Base-by-base conservation (phyloP, 2,329 filamentous ascomycete species). In the Rhynchosporium secalis region DNA sequence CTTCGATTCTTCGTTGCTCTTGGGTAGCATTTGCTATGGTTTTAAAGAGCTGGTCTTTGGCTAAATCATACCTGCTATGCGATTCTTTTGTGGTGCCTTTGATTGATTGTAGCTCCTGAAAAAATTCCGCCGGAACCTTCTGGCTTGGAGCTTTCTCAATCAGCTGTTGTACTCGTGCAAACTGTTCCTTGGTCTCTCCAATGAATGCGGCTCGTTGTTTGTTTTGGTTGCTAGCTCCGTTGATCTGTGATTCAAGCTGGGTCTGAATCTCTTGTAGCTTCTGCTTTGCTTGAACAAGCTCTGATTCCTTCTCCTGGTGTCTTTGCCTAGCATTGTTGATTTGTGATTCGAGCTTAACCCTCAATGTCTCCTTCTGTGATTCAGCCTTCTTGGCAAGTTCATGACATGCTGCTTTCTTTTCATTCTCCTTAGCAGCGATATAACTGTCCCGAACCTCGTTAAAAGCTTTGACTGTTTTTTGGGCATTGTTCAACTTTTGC, bases 381-480 rank as follows among this genome's bases (percentile, higher is more conserved):
- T 68, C 63, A 4, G 55, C 56, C 20, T 61, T 67, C 36, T 65
- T 65, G 7, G 65, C 64, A 47, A 68, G 48, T 28, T 69, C 63
- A 28, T 64, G 54, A 41, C 58, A 52, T 47, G 55, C 43, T 10
- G 68, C 65, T 13, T 72, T 62, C 6, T 78, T 63, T 45, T 75
- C 69, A 33, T 68, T 60, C 41, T 72, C 69, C 13, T 64, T 60
- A 9, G 31, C 41, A 28, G 51, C 60, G 3, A 62, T 26, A 38
- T 58, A 65, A 9, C 70, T 69, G 40, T 74, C 69, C 9, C 71
- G 65, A 6, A 71, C 68, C 38, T 70, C 63, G 26, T 72, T 64
- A 20, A 74, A 61, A 10, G 61, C 64, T 26, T 70, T 66, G 43
- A 75, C 65, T 20, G 68, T 70, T n/a, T 61, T 54, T n/a, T 68